Evolutionary conservation across 2,329 filamentous ascomycete species (phyloP), one percentile per base, ranked within the genome.

Genomic region (Fonsecaea pedrosoi): DNA sequence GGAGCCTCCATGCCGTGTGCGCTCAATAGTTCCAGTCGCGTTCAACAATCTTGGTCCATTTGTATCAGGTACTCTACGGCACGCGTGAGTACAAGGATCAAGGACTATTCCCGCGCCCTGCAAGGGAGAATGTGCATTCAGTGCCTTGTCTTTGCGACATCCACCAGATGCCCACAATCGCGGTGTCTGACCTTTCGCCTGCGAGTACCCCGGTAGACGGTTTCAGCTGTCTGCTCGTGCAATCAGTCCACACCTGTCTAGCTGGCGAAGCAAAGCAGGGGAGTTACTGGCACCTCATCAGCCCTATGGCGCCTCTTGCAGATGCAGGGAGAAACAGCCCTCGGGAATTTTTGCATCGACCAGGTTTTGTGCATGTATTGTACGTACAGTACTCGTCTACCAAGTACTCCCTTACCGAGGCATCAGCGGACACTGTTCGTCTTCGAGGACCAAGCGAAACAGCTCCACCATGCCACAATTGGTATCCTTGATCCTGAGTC

Each of bases 401-500:
- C 25, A 2, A 25, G 25, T 25, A 25, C 34, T 35, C 1, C 25
- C 34, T 35, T 50, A 50, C 45, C 45, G 45, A 50, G 45, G 25
- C 45, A 25, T 50, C 45, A 50, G 45, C 45, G 45, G 45, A 25
- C 45, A 50, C 25, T 21, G 18, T 25, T 21, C 9, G 9, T 7
- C 3, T 4, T 21, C 12, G 21, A 21, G 42, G n/a, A 8, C 18
- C 45, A 50, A 50, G 45, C 45, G 45, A 21, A 50, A 50, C 45
- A 50, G 8, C 45, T 50, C 45, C 45, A 50, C 45, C 21, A 30
- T 32, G 45, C 18, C 30, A 35, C 15, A 8, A 61, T 61, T 54
- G 59, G 45, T 61, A 48, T 61, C 42, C 59, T 48, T 54, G 59
- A 34, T 34, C 42, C 45, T 50, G 18, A 25, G 18, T 25, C 9